Base-by-base conservation (phyloP, 179 eudicot genomes). In the Camellia oleifera region DNA sequence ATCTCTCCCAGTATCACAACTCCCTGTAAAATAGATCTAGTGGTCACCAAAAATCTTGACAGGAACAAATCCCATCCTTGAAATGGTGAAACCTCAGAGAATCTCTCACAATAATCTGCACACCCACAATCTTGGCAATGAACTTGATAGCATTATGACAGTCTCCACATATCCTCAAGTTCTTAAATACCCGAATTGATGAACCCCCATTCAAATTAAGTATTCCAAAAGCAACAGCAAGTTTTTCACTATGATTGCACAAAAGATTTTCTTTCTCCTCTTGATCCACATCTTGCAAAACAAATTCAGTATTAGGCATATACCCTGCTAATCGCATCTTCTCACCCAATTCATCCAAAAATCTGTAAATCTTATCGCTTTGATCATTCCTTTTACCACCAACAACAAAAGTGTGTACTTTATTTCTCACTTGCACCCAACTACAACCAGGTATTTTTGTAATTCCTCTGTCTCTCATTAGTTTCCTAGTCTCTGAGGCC, bases 31-130 rank as follows among this genome's bases (percentile, higher is more conserved):
- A 69, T 14, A 14, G 54, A 69, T 44, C 20, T 67, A 8, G 64
- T 9, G 15, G 26, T 80, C 78, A 94, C 97, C 95, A 91, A 82
- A 94, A 94, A 78, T 92, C 97, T 77, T 65, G 67, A 82, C 97
- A 94, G 11, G 97, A 92, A 84, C 98, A 94, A 40, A 77, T 7
- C 68, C 98, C 98, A 12, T 90, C 87, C 72, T 74, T 86, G 78
- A 94, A 94, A 86, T 92, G 95, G 83, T 92, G 98, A 87, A 94
- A 94, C 82, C 98, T 90, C 69, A 91, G 82, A 58, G 94, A 89
- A 85, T 94, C 98, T 84, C 98, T 87, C 46, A 94, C 95, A 74
- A 92, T 82, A 57, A 91, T 91, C 80, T 86, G 85, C 74, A 86
- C 74, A 13, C 94, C 90, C 8, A 87, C 88, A 79, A 81, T 85